Evolutionary conservation across 345 rosid genomes (phyloP).

Genomic region (Linum lewisii): DNA sequence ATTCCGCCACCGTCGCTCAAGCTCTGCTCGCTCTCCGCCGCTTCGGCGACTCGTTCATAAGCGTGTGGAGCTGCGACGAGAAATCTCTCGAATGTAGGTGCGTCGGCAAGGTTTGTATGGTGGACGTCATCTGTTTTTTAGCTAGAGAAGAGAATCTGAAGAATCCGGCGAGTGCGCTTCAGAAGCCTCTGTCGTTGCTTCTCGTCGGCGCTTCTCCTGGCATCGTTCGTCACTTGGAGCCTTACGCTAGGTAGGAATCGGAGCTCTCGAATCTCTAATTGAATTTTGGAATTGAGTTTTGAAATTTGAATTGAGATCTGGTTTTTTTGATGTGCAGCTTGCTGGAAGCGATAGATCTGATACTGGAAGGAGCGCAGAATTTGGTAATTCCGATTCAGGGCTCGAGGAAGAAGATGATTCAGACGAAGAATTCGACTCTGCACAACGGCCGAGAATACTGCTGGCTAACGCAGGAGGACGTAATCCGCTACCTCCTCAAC

Average conservation of each 20-base stretch:
- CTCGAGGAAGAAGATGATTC: slow-evolving; percentile 26
- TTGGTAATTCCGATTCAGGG: neutral
- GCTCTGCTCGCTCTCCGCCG: slow-evolving; percentile 38
- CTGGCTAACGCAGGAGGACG: slow-evolving; percentile 60
- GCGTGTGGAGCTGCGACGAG: slow-evolving; percentile 47
- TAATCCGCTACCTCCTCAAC: slow-evolving; percentile 48
- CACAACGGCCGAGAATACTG: slow-evolving; percentile 43
- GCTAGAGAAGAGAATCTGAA: slow-evolving; percentile 36
- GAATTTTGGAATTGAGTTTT: neutral
- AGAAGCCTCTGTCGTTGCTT: slow-evolving; percentile 29
- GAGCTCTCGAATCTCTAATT: neutral
- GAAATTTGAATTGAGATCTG: neutral
- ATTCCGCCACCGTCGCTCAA: slow-evolving; percentile 48
- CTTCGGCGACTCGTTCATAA: slow-evolving; percentile 31
- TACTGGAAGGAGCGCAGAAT: slow-evolving; percentile 30
- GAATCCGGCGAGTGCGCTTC: slow-evolving; percentile 34
- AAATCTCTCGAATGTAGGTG: slow-evolving; percentile 31
- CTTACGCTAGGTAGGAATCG: slow-evolving; percentile 35
- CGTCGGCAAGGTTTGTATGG: slow-evolving; percentile 58
- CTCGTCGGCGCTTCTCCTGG: slow-evolving; percentile 19
- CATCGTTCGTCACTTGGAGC: slow-evolving; percentile 41
- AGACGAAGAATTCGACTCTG: slow-evolving; percentile 21
- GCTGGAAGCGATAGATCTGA: slow-evolving; percentile 42
- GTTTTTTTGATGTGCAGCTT: slow-evolving; percentile 26
- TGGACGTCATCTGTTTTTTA: slow-evolving; percentile 52